A percentile compares a stretch with the other conserved stretches of the same genome.
Conservation (phyloP, 192 early-diverging fungal species). For the Endogone sp. region DNA sequence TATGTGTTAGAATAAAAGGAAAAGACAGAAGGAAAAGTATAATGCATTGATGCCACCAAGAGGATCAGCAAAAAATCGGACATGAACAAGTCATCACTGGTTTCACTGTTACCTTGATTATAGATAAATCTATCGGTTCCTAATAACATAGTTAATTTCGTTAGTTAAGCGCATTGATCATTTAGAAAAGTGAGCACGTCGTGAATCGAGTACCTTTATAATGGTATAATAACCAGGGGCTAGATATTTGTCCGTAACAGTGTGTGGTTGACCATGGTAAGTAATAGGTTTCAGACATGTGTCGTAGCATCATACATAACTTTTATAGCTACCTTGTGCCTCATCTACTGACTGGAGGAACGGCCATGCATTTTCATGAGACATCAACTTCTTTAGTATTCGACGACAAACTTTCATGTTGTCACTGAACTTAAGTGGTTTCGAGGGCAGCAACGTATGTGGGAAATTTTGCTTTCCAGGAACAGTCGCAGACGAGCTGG, state of each 20-base stretch:
- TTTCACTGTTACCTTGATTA: neutral
- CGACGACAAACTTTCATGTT: conserved; percentile 30
- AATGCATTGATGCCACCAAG: no score
- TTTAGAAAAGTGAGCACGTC: neutral
- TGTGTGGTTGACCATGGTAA: no score
- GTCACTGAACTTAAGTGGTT: conserved; percentile 18
- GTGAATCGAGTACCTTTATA: neutral
- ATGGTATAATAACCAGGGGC: neutral
- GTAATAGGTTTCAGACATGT: no score
- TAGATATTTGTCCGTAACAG: neutral
- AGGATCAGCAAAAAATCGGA: no score
- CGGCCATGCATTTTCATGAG: conserved; percentile 47
- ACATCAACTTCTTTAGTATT: conserved; percentile 36
- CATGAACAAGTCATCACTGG: no score
- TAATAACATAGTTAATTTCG: neutral
- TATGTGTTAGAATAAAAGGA: neutral
- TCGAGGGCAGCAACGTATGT: conserved; percentile 13
- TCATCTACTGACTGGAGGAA: conserved; percentile 63
- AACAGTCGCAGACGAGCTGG: neutral
- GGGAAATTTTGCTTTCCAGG: conserved; percentile 1
- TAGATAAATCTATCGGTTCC: neutral
- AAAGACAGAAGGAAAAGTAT: no score
- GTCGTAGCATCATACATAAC: no score
- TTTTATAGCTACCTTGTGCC: conserved; percentile 40
- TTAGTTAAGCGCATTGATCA: no score